Percentiles rank a stretch among this genome's conserved stretches.
Conservation (phyloP, 495 filamentous ascomycete genomes). For the Penicillium coprophilum region DNA sequence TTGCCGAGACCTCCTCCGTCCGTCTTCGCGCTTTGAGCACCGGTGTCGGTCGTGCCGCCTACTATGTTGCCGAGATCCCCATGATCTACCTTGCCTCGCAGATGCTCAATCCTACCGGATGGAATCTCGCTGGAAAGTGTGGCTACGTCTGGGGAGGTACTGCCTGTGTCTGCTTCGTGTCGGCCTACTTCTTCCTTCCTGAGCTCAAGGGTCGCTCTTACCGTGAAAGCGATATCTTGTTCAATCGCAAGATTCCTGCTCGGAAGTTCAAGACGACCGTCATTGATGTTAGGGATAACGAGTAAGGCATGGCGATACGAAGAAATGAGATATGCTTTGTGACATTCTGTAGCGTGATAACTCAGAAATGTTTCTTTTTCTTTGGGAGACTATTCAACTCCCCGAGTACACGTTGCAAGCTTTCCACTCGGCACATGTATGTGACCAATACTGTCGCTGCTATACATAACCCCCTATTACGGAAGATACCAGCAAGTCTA, state of each 20-base stretch:
- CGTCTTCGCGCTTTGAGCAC: conserved; percentile 53
- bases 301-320: conserved; percentile 29
- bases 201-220: conserved; percentile 41
- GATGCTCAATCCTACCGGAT: conserved; percentile 46
- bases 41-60: conserved; percentile 50
- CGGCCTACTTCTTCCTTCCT: conserved; percentile 33
- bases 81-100: conserved; percentile 50
- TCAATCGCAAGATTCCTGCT: conserved; percentile 33
- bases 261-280: conserved; percentile 44
- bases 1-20: conserved; percentile 56
- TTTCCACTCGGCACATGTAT: not conserved
- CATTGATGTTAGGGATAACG: conserved; percentile 52
- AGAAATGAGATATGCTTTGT: not conserved
- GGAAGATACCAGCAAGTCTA: not conserved
- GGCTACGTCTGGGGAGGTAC: conserved; percentile 40
- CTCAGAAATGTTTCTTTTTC: not conserved
- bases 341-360: not conserved
- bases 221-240: conserved; percentile 46
- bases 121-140: conserved; percentile 34
- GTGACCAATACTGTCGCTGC: not conserved
- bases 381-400: not conserved
- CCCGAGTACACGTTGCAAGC: not conserved
- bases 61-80: conserved; percentile 47
- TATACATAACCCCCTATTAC: not conserved
- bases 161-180: conserved; percentile 25